Conservation (phyloP, 2,329 filamentous ascomycete species). For the Meredithiella fracta region DNA sequence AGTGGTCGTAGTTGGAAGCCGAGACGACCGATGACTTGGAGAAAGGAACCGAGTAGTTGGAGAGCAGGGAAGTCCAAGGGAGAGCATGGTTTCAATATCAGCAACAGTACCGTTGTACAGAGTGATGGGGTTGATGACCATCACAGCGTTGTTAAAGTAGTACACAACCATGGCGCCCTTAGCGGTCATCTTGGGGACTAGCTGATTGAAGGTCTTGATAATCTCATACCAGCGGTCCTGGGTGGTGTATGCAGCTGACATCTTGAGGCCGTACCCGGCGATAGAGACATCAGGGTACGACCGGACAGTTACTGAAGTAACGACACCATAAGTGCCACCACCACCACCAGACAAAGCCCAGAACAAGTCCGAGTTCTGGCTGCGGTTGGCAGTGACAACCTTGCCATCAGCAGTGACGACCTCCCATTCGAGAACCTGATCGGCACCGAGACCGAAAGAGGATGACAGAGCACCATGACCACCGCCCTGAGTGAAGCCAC, state of each 20-base stretch:
- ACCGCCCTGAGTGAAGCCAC: conserved; percentile 44
- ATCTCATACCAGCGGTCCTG: conserved; percentile 32
- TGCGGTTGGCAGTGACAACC: conserved; percentile 30
- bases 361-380: conserved; percentile 39
- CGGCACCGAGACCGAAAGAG: conserved; percentile 40
- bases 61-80: conserved; percentile 28
- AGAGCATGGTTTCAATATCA: conserved; percentile 29
- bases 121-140: conserved; percentile 31
- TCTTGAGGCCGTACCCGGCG: conserved; percentile 28
- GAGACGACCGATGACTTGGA: conserved; percentile 26
- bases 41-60: conserved; percentile 21
- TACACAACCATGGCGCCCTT: conserved; percentile 33
- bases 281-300: conserved; percentile 29
- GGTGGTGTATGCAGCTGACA: conserved; percentile 20
- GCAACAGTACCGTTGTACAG: conserved; percentile 29
- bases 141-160: conserved; percentile 30
- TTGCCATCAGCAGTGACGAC: conserved; percentile 36
- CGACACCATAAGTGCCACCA: conserved; percentile 40
- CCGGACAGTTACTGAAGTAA: conserved; percentile 37
- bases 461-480: conserved; percentile 39
- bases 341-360: conserved; percentile 48
- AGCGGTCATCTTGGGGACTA: conserved; percentile 31
- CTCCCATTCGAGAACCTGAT: conserved; percentile 39
- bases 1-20: conserved; percentile 33
- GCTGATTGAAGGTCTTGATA: conserved; percentile 26